A percentile compares a stretch with the other conserved stretches of the same genome.
Evolutionary conservation across 306 rosid genomes (phyloP).

Genomic region (Oemleria cerasiformis): DNA sequence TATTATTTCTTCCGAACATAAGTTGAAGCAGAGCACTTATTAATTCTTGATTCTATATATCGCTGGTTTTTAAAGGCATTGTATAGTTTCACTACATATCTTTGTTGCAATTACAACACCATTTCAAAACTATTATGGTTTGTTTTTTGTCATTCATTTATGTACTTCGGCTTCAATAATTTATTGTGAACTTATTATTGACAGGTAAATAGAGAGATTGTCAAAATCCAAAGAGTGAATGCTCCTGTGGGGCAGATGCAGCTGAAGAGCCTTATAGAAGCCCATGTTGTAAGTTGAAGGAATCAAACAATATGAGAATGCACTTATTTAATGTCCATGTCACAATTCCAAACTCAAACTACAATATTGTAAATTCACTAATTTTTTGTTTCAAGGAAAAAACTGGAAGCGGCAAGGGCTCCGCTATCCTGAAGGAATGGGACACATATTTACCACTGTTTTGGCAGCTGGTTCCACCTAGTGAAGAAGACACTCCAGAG

Average conservation of each 20-base stretch:
- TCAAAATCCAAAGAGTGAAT: slow-evolving; percentile 81
- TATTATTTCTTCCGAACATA: too few species aligned
- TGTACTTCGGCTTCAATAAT: background rate
- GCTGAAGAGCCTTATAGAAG: slow-evolving; percentile 88
- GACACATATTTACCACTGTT: slow-evolving; percentile 74
- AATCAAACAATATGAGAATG: slow-evolving; percentile 15
- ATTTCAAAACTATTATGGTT: background rate
- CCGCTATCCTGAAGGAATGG: slow-evolving; percentile 80
- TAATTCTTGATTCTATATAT: background rate
- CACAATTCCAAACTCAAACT: background rate
- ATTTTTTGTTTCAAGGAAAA: slow-evolving; percentile 59
- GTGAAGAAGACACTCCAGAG: slow-evolving; percentile 98
- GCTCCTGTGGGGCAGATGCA: slow-evolving; percentile 94
- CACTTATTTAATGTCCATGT: slow-evolving; percentile 13
- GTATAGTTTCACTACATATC: background rate
- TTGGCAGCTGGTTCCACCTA: slow-evolving; percentile 98
- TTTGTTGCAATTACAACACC: background rate
- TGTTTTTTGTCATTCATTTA: background rate
- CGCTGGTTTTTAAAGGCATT: too few species aligned
- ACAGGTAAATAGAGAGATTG: slow-evolving; percentile 94
- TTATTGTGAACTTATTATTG: slow-evolving; percentile 18
- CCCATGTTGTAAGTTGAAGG: slow-evolving; percentile 86
- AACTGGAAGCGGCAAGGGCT: slow-evolving; percentile 85
- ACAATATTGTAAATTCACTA: background rate
- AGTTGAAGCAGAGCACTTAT: background rate